These are phyloP conservation scores for Bisporella sp. DNA, from an alignment of 2,329 filamentous ascomycete genomes.

Conservation along the genomic window DNA sequence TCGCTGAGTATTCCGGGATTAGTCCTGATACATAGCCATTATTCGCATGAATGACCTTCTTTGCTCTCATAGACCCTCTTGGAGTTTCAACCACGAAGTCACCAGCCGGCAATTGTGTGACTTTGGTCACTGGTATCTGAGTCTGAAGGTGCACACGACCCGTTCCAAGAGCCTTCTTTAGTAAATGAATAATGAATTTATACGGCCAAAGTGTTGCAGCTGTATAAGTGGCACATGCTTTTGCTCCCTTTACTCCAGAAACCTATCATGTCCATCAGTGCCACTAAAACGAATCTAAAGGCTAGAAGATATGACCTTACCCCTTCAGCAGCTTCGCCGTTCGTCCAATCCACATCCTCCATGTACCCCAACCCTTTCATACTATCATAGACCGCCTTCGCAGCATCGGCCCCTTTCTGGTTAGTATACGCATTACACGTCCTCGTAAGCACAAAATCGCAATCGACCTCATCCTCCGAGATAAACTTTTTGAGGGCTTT, in stretches of 20 bases:
- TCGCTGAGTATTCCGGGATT: slow-evolving; percentile 10
- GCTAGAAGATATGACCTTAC: background rate
- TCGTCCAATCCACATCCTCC: slow-evolving; percentile 4
- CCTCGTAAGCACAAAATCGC: slow-evolving; percentile 32
- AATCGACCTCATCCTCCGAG: slow-evolving; percentile 33
- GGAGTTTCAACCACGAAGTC: slow-evolving; percentile 43
- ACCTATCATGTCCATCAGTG: background rate
- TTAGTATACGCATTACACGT: slow-evolving; percentile 4
- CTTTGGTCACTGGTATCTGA: slow-evolving; percentile 36
- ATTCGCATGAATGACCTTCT: slow-evolving; percentile 54
- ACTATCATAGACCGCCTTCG: slow-evolving; percentile 1
- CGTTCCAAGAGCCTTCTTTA: slow-evolving; percentile 38
- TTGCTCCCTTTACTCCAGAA: slow-evolving; percentile 20
- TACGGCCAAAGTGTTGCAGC: slow-evolving; percentile 43
- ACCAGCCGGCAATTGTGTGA: slow-evolving; percentile 15
- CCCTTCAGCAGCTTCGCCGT: background rate
- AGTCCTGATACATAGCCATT: slow-evolving; percentile 52
- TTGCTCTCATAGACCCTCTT: slow-evolving; percentile 46
- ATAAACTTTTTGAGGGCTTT: slow-evolving; percentile 30
- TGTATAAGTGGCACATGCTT: slow-evolving; percentile 12
- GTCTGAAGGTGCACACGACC: slow-evolving; percentile 42
- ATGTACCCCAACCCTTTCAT: background rate
- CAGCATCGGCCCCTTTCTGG: background rate
- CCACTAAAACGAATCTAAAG: background rate
- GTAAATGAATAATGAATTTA: slow-evolving; percentile 47